These are phyloP conservation scores for Colletotrichum tofieldiae DNA, from an alignment of 2,329 filamentous ascomycete species.

Conservation along the genomic window DNA sequence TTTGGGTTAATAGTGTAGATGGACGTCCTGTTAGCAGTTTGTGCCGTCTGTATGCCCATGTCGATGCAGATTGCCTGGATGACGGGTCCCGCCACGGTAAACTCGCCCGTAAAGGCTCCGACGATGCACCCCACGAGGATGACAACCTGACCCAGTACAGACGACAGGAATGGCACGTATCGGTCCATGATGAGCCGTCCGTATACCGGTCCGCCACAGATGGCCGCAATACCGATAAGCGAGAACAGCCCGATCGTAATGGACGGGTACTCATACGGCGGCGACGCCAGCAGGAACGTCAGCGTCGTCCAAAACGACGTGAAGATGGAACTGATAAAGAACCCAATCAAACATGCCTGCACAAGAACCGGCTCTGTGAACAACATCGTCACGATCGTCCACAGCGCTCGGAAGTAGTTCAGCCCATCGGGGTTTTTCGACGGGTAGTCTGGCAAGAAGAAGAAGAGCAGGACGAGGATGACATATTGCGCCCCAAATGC, in stretches of 20 bases:
- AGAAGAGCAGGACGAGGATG: slow-evolving; percentile 76
- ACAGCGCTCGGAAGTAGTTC: slow-evolving; percentile 77
- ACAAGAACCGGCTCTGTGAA: slow-evolving; percentile 77
- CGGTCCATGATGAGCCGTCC: slow-evolving; percentile 79
- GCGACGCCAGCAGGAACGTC: slow-evolving; percentile 81
- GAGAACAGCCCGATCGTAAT: slow-evolving; percentile 84
- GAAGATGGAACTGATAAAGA: slow-evolving; percentile 69
- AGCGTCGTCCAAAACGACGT: slow-evolving; percentile 76
- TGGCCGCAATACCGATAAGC: slow-evolving; percentile 80
- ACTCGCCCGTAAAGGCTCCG: slow-evolving; percentile 78
- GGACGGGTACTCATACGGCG: slow-evolving; percentile 78
- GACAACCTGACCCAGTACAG: slow-evolving; percentile 73
- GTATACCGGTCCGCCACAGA: slow-evolving; percentile 78
- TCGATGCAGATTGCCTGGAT: slow-evolving; percentile 81
- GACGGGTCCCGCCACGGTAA: slow-evolving; percentile 79
- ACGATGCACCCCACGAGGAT: slow-evolving; percentile 75
- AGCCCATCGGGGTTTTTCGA: slow-evolving; percentile 77
- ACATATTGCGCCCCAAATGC: slow-evolving; percentile 79
- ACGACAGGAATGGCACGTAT: slow-evolving; percentile 78
- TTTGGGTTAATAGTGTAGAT: slow-evolving; percentile 82
- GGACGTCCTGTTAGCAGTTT: slow-evolving; percentile 80
- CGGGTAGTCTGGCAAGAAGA: slow-evolving; percentile 87
- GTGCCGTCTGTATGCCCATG: slow-evolving; percentile 79
- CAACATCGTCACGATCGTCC: slow-evolving; percentile 75
- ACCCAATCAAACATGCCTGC: slow-evolving; percentile 78